Conservation (phyloP, 805 yeast species). For the Ogataea glucozyma region DNA sequence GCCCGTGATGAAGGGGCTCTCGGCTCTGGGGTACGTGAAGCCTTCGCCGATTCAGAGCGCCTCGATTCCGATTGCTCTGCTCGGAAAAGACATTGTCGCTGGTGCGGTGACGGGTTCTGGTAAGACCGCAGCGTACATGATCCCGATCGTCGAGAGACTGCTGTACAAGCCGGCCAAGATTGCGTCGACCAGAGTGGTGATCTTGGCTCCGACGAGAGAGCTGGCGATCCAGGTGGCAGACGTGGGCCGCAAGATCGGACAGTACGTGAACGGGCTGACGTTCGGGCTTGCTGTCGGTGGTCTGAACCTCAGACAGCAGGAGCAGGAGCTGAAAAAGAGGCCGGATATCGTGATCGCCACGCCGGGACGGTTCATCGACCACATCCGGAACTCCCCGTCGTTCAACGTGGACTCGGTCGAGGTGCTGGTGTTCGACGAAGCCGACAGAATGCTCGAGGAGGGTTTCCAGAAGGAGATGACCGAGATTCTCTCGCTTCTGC, state of each 20-base stretch:
- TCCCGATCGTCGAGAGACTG: constrained; percentile 91
- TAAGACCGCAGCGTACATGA: constrained; percentile 97
- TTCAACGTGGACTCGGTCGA: constrained; percentile 90
- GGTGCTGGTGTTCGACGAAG: constrained; percentile 92
- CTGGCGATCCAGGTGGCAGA: constrained; percentile 94
- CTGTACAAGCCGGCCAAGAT: constrained; percentile 83
- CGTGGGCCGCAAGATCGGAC: constrained; percentile 84
- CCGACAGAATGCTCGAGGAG: constrained; percentile 98
- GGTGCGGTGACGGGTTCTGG: constrained; percentile 99
- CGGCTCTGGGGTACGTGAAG: constrained; percentile 75
- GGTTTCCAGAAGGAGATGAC: constrained; percentile 95
- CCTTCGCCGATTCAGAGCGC: constrained; percentile 96
- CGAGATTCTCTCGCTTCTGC: constrained; percentile 84
- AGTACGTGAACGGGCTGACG: constrained; percentile 71
- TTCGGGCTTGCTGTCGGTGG: constrained; percentile 99
- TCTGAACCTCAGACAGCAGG: constrained; percentile 90
- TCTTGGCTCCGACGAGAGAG: constrained; percentile 96
- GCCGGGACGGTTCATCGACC: constrained; percentile 98
- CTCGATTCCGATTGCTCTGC: constrained; percentile 86
- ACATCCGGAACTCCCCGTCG: constrained; percentile 90
- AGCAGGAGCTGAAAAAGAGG: constrained; percentile 84
- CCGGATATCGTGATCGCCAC: constrained; percentile 98
- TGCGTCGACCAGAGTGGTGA: constrained; percentile 87
- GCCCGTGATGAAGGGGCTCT: constrained; percentile 82
- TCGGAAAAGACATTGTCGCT: constrained; percentile 96